These are phyloP conservation scores for Fusarium sp. DNA, from an alignment of 2,329 filamentous ascomycete species.

Conservation along the genomic window DNA sequence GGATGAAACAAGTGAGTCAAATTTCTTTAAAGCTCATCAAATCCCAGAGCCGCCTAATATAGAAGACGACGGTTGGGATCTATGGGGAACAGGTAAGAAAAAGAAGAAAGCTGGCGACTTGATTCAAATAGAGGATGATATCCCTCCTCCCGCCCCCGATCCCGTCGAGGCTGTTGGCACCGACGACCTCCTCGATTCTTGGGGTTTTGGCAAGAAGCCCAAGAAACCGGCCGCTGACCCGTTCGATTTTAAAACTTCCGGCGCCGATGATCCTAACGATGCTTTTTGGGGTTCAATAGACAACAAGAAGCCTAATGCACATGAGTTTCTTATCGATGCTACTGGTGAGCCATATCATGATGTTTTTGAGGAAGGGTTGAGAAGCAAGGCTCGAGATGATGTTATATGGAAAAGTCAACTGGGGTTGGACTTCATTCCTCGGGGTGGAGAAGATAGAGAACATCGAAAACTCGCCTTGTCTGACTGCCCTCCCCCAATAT, in stretches of 20 bases:
- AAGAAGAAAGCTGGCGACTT: conserved; percentile 51
- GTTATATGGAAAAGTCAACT: conserved; percentile 57
- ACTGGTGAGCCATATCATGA: conserved; percentile 58
- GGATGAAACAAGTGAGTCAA: conserved; percentile 35
- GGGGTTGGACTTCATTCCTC: conserved; percentile 53
- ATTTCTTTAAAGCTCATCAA: conserved; percentile 18
- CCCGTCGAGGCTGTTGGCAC: conserved; percentile 48
- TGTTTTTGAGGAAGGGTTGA: conserved; percentile 55
- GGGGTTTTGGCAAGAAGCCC: conserved; percentile 63
- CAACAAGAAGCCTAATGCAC: conserved; percentile 56
- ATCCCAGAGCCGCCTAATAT: conserved; percentile 18
- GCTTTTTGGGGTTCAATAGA: conserved; percentile 49
- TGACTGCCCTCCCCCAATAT: conserved; percentile 57
- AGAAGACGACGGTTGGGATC: conserved; percentile 39
- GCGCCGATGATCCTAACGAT: conserved; percentile 55
- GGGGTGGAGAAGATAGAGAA: conserved; percentile 56
- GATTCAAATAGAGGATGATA: conserved; percentile 49
- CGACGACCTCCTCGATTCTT: conserved; percentile 65
- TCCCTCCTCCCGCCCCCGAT: conserved; percentile 42
- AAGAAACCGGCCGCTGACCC: conserved; percentile 46
- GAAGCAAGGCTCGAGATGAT: conserved; percentile 53
- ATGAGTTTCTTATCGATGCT: conserved; percentile 55
- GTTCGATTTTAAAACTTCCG: conserved; percentile 51
- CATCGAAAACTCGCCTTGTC: conserved; percentile 48
- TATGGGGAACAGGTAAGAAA: conserved; percentile 46